A percentile compares a stretch with the other conserved stretches of the same genome.
These are phyloP conservation scores for Didymella sp. DNA, from an alignment of 2,329 filamentous ascomycete species.

Conservation along the genomic window DNA sequence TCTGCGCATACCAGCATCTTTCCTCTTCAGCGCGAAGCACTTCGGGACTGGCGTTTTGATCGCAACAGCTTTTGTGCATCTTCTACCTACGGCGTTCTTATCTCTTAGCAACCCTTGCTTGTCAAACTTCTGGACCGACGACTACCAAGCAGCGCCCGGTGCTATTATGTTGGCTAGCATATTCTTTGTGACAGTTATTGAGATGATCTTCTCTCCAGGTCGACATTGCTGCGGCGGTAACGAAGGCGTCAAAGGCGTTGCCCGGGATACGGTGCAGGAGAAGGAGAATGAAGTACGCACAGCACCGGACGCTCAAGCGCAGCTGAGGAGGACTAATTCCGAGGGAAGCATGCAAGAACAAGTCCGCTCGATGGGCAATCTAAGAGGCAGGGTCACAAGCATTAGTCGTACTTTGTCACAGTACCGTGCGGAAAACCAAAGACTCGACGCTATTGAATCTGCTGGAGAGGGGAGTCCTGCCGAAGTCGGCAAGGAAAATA, in stretches of 20 bases:
- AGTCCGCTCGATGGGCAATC: slow-evolving; percentile 32
- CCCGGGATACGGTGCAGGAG: slow-evolving; percentile 22
- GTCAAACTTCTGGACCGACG: slow-evolving; percentile 62
- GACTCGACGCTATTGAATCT: slow-evolving; percentile 55
- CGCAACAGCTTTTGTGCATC: slow-evolving; percentile 82
- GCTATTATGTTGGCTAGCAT: slow-evolving; percentile 69
- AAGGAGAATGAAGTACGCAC: slow-evolving; percentile 7
- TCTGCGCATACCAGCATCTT: slow-evolving; percentile 65
- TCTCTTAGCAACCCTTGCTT: slow-evolving; percentile 57
- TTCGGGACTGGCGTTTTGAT: slow-evolving; percentile 77
- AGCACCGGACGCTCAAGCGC: slow-evolving; percentile 11
- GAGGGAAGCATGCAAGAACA: slow-evolving; percentile 34
- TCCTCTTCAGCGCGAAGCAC: slow-evolving; percentile 66
- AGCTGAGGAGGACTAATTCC: slow-evolving; percentile 29
- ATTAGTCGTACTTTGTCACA: slow-evolving; percentile 42
- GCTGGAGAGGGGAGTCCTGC: slow-evolving; percentile 41
- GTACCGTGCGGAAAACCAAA: slow-evolving; percentile 35
- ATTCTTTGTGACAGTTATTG: slow-evolving; percentile 66
- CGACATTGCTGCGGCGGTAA: slow-evolving; percentile 64
- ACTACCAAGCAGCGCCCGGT: slow-evolving; percentile 67
- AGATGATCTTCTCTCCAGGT: slow-evolving; percentile 65
- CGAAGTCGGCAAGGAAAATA: slow-evolving; percentile 37
- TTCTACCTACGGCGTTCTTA: slow-evolving; percentile 66
- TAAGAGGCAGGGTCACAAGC: slow-evolving; percentile 35
- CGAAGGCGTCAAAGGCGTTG: slow-evolving; percentile 43